Conservation (phyloP, 306 rosid species). For the Acacia melanoxylon region DNA sequence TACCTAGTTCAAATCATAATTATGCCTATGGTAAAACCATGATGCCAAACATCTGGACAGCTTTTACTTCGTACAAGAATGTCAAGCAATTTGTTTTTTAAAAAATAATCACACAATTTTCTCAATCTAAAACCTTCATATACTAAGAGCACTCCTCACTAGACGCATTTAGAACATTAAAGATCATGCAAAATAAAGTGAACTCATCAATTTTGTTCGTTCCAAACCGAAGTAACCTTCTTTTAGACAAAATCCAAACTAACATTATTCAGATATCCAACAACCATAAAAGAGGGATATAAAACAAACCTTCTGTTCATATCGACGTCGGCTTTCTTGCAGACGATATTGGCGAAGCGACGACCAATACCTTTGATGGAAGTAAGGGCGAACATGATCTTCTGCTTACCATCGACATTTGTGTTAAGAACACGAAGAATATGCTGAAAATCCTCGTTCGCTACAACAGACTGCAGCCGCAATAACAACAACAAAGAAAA, state of each 20-base stretch:
- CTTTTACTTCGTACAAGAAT: neutral
- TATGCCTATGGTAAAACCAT: neutral
- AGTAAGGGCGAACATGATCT: slow-evolving; percentile 16
- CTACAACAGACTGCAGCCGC: neutral
- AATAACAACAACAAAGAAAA: neutral
- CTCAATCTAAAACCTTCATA: neutral
- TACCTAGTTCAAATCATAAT: neutral
- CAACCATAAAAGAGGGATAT: neutral
- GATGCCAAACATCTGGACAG: neutral
- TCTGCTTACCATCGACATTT: slow-evolving; percentile 15
- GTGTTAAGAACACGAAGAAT: slow-evolving; percentile 22
- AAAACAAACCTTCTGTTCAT: slow-evolving; percentile 11
- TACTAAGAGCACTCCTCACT: neutral
- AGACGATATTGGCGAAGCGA: slow-evolving; percentile 32
- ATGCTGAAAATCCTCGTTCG: slow-evolving; percentile 18
- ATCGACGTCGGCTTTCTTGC: slow-evolving; percentile 32
- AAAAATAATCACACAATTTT: neutral
- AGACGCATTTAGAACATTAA: neutral
- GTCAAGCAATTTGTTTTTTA: neutral
- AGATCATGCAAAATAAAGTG: neutral
- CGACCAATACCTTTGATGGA: slow-evolving; percentile 22
- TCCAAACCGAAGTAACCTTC: neutral
- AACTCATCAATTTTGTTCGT: neutral
- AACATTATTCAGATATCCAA: neutral
- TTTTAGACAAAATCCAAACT: neutral